These are phyloP conservation scores for Tritrichomonas musculus DNA, from an alignment of 208 protist genomes.

Conservation along the genomic window DNA sequence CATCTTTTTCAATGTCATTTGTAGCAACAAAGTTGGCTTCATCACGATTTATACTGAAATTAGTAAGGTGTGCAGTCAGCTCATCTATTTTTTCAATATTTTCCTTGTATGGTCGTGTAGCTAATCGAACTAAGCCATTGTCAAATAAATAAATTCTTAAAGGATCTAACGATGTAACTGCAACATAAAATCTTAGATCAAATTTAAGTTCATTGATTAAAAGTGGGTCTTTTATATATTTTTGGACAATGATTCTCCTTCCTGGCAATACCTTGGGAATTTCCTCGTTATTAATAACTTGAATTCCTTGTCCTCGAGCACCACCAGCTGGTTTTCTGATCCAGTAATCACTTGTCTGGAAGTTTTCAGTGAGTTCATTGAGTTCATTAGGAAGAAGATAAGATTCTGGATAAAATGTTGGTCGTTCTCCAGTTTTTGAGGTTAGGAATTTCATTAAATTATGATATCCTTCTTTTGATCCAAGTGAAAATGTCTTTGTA, in stretches of 20 bases:
- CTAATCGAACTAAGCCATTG: slow-evolving; percentile 29
- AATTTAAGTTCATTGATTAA: slow-evolving; percentile 47
- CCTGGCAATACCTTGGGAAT: neutral
- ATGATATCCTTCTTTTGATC: slow-evolving; percentile 4
- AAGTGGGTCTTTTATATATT: slow-evolving; percentile 14
- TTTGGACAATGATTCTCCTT: neutral
- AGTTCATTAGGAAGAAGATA: neutral
- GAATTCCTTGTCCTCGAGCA: neutral
- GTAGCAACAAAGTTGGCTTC: neutral
- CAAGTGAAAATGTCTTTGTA: neutral
- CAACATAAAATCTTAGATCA: slow-evolving; percentile 46
- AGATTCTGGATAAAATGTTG: neutral
- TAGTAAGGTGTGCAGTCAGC: neutral
- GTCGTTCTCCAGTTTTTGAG: neutral
- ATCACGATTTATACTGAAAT: neutral
- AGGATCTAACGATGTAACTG: slow-evolving; percentile 32
- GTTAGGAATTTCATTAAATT: neutral
- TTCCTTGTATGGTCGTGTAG: slow-evolving; percentile 20
- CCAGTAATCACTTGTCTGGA: neutral
- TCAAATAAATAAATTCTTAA: slow-evolving; percentile 19
- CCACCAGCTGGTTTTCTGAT: neutral
- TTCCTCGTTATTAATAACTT: neutral
- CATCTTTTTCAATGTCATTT: neutral
- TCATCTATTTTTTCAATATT: neutral
- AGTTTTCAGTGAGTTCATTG: neutral